Conservation (phyloP, 306 rosid genomes). For the Carpinus fangiana region DNA sequence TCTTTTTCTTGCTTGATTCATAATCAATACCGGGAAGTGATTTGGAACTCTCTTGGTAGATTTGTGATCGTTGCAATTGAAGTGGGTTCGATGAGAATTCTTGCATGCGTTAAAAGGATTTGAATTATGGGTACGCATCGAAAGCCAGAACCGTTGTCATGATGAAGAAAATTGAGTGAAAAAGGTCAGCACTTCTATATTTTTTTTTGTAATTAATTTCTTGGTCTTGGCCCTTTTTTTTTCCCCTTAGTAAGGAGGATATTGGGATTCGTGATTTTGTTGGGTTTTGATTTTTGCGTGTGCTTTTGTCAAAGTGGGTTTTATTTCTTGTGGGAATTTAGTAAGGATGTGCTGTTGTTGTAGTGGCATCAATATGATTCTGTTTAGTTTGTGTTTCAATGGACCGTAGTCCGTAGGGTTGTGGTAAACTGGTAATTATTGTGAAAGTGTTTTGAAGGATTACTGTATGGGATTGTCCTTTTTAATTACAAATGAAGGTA, state of each 20-base stretch:
- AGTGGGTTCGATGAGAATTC: slow-evolving; percentile 35
- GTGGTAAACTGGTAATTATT: slow-evolving; percentile 24
- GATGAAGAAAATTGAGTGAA: slow-evolving; percentile 36
- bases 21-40: slow-evolving; percentile 9
- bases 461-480: slow-evolving; percentile 23
- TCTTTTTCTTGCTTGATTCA: slow-evolving; percentile 34
- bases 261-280: slow-evolving; percentile 32
- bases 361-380: slow-evolving; percentile 41
- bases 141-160: slow-evolving; percentile 32
- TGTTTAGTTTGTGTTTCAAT: slow-evolving; percentile 37
- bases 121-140: slow-evolving; percentile 35
- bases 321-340: slow-evolving; percentile 30
- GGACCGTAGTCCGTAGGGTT: slow-evolving; percentile 18
- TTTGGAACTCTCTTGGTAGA: slow-evolving; percentile 9
- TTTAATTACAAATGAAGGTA: slow-evolving; percentile 24
- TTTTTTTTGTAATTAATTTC: slow-evolving; percentile 6
- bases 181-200: slow-evolving; percentile 40
- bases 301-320: slow-evolving; percentile 42
- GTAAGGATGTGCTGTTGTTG: background rate
- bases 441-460: slow-evolving; percentile 22
- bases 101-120: slow-evolving; percentile 37
- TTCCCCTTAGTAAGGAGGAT: slow-evolving; percentile 4
- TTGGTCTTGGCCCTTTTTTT: slow-evolving; percentile 17
- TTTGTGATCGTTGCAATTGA: slow-evolving; percentile 31
- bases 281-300: slow-evolving; percentile 44